phyloP scores from a whole-genome alignment of 495 filamentous ascomycete species.

The Hypoxylon crocopeplum region DNA sequence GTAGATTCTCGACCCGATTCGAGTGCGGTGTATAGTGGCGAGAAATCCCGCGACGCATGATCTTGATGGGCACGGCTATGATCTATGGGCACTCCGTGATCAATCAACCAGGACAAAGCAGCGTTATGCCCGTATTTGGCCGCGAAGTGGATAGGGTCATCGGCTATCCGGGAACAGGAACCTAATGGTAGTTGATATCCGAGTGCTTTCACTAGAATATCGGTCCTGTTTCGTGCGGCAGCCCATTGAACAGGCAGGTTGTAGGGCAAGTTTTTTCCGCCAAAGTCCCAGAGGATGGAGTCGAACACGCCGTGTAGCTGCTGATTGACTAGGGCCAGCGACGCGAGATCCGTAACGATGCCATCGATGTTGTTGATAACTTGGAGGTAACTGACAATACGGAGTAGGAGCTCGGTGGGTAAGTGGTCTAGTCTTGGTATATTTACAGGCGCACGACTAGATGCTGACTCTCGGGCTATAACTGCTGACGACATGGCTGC shows the following conservation, averaged over 20 bases:
- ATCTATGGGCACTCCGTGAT: conserved; percentile 15
- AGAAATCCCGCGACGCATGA: background rate
- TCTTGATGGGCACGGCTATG: background rate
- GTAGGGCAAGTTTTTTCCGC: no score
- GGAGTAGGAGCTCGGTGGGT: conserved; percentile 3
- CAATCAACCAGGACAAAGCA: conserved; percentile 12
- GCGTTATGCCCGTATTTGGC: background rate
- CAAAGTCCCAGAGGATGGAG: conserved; percentile 9
- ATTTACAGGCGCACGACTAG: background rate
- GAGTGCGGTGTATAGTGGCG: conserved; percentile 11
- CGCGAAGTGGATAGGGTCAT: background rate
- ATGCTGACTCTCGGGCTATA: background rate
- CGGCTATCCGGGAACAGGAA: background rate
- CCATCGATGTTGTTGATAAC: background rate
- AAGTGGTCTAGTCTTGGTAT: conserved; percentile 2
- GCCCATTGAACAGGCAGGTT: conserved; percentile 6
- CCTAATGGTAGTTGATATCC: background rate
- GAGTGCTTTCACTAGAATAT: conserved; percentile 22
- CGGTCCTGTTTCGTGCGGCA: conserved; percentile 3
- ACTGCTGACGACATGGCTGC: background rate
- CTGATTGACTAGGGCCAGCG: conserved; percentile 15
- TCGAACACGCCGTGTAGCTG: conserved; percentile 13
- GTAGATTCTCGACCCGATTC: background rate
- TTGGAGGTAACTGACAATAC: background rate
- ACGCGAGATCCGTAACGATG: background rate